These are phyloP conservation scores for Amanita inopinata DNA, from an alignment of 768 basidiomycete species.

Conservation along the genomic window DNA sequence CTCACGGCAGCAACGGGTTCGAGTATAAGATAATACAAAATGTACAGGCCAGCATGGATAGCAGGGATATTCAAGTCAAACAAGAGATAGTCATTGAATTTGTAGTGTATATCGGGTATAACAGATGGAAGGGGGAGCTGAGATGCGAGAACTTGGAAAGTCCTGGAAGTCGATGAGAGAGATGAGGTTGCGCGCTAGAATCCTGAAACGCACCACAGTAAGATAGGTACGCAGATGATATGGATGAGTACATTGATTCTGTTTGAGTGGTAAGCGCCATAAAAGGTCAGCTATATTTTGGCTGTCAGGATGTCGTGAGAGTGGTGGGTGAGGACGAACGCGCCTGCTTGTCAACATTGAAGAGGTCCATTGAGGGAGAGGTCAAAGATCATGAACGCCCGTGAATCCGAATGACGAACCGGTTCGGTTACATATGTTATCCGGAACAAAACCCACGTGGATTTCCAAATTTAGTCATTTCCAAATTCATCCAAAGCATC, in stretches of 20 bases:
- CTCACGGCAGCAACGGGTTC: constrained; percentile 83
- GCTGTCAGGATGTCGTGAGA: constrained; percentile 9
- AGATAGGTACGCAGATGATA: constrained; percentile 72
- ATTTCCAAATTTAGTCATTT: neutral
- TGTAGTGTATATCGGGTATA: constrained; percentile 43
- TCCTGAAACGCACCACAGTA: constrained; percentile 62
- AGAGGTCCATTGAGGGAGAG: constrained; percentile 31
- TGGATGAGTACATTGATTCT: constrained; percentile 80
- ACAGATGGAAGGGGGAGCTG: constrained; percentile 41
- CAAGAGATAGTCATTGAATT: constrained; percentile 49
- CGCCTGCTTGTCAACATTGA: constrained; percentile 70
- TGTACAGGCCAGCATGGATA: constrained; percentile 46
- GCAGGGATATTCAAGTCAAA: constrained; percentile 66
- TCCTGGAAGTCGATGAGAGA: constrained; percentile 31
- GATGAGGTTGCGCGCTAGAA: neutral
- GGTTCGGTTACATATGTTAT: no score
- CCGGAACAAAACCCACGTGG: neutral
- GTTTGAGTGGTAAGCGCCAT: constrained; percentile 87
- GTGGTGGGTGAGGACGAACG: constrained; percentile 8
- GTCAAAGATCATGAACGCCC: neutral
- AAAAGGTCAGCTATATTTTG: constrained; percentile 67
- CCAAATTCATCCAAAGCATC: no score
- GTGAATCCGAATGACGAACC: no score
- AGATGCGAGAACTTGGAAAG: constrained; percentile 43
- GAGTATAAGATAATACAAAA: constrained; percentile 69